phyloP scores from a whole-genome alignment of 306 rosid genomes.

The Sesbania bispinosa region DNA sequence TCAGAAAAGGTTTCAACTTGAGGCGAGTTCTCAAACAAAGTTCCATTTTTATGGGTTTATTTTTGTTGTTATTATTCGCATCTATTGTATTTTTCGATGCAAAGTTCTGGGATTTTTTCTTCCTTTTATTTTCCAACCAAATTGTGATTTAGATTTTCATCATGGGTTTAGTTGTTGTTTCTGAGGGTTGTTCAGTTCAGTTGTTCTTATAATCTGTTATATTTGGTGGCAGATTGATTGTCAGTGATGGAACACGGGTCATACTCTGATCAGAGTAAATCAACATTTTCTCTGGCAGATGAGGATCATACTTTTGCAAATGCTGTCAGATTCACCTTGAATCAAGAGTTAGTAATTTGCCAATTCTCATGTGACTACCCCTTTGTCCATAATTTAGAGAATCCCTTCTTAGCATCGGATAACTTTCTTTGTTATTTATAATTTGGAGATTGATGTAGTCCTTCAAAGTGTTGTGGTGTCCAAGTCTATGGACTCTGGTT shows the following conservation, averaged over 20 bases:
- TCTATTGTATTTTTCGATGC: too few relatives aligned
- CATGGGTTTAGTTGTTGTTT: background rate
- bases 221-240: slow-evolving; percentile 2
- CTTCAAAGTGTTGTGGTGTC: background rate
- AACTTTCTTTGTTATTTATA: background rate
- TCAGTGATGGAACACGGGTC: slow-evolving; percentile 62
- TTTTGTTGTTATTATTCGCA: too few relatives aligned
- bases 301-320: slow-evolving; percentile 86
- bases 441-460: background rate
- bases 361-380: background rate
- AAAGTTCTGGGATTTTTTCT: background rate
- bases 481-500: background rate
- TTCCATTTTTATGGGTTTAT: too few relatives aligned
- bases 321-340: slow-evolving; percentile 60
- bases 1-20: background rate
- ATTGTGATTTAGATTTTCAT: background rate
- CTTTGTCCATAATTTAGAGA: background rate
- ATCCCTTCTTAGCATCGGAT: background rate
- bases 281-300: slow-evolving; percentile 62
- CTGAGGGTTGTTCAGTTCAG: background rate
- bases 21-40: too few relatives aligned
- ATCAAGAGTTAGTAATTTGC: slow-evolving; percentile 65
- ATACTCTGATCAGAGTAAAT: slow-evolving; percentile 45
- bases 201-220: background rate
- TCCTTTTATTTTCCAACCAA: background rate